Base-by-base conservation (phyloP, 805 yeast species). In the Tetrapisispora pingtungensis region DNA sequence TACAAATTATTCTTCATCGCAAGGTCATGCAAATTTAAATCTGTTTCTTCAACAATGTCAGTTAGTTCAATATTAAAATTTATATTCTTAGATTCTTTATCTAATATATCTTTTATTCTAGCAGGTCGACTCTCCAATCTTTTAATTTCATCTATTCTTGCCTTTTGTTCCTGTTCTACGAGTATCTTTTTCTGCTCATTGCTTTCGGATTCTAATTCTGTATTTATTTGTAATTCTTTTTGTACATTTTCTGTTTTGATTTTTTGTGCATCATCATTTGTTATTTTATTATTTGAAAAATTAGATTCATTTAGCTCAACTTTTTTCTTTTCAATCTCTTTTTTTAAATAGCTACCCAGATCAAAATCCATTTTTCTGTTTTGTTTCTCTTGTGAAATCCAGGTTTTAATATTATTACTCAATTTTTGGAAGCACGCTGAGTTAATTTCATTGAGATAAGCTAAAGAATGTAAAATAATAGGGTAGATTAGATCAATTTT, bases 321-420 rank as follows among this genome's bases (percentile, higher is more conserved):
- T 54, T 50, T 65, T 60, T 73, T 73, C 59, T 68, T 73, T 7
- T 61, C 64, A 18, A 77, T 77, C 56, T 78, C 81, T 24, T 64
- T 58, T 1, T 69, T 52, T 43, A 78, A 53, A 22, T 76, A 49
- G 33, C 65, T 62, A 12, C 74, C 62, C 45, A 77, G 70, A 53
- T 75, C 65, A 46, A 76, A 71, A 53, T 74, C 73, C 81, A 77
- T 76, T 4, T 6, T 13, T 31, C 14, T n/a, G n/a, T n/a, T n/a
- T n/a, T n/a, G n/a, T n/a, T n/a, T n/a, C n/a, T n/a, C n/a, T n/a
- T n/a, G n/a, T n/a, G n/a, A n/a, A n/a, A n/a, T n/a, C n/a, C n/a
- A n/a, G n/a, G n/a, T n/a, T n/a, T n/a, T n/a, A n/a, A n/a, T n/a
- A 26, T 26, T 26, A 26, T 26, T 26, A 26, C 10, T n/a, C n/a